phyloP scores from a whole-genome alignment of 805 yeast genomes.

The Hanseniaspora valbyensis region DNA sequence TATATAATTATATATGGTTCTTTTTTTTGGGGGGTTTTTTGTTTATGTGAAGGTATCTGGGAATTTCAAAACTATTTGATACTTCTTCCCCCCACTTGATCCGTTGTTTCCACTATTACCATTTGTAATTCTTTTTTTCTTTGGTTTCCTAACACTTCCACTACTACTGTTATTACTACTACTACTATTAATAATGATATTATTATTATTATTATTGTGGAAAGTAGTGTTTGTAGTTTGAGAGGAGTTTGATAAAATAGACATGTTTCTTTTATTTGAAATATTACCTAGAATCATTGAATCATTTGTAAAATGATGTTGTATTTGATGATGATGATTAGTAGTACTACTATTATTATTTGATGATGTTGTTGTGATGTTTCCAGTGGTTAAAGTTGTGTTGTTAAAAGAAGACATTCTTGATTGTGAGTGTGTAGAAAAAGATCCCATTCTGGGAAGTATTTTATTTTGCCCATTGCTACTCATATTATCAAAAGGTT shows the following conservation, averaged over 20 bases:
- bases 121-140: neutral
- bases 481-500: neutral
- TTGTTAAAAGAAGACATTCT: constrained; percentile 9
- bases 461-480: too few relatives aligned
- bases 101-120: neutral
- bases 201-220: neutral
- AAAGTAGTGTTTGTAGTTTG: neutral
- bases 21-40: too few relatives aligned
- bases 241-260: neutral
- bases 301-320: neutral
- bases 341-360: too few relatives aligned
- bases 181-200: too few relatives aligned
- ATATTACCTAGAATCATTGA: neutral
- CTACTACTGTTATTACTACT: too few relatives aligned
- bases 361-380: too few relatives aligned
- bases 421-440: constrained; percentile 9
- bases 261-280: neutral
- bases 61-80: constrained; percentile 13
- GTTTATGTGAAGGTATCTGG: constrained; percentile 10
- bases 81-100: neutral
- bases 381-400: constrained; percentile 7
- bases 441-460: constrained; percentile 14
- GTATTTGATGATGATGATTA: too few relatives aligned
- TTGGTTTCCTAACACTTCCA: neutral
- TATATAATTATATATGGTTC: too few relatives aligned